Conservation (phyloP, 1,284 basidiomycete genomes). For the Ustilago tritici region DNA sequence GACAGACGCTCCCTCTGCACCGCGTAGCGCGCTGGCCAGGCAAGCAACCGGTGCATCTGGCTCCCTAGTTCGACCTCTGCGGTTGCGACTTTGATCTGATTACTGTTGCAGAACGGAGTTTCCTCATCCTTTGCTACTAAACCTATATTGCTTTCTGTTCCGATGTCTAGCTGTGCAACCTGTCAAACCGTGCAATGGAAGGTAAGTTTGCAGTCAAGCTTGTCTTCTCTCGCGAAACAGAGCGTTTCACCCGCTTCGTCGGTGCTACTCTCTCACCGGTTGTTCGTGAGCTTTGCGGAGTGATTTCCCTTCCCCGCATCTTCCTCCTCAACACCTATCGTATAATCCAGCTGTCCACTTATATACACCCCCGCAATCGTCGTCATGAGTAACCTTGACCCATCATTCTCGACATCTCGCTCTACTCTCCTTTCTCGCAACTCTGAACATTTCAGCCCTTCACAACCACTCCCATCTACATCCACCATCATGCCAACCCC, state of each 20-base stretch:
- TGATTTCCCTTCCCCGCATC: not conserved
- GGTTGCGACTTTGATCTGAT: not conserved
- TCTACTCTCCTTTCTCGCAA: not conserved
- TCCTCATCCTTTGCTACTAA: not conserved
- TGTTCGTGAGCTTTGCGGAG: not conserved
- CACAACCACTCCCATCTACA: not conserved
- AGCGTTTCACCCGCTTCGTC: not conserved
- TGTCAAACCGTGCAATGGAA: not conserved
- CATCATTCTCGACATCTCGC: not conserved
- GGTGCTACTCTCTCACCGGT: not conserved
- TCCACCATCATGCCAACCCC: not conserved
- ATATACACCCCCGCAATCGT: not conserved
- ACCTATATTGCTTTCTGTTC: not conserved
- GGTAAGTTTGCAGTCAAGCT: not conserved
- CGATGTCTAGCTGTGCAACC: not conserved
- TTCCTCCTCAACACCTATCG: not conserved
- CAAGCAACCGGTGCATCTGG: not conserved
- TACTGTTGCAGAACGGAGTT: not conserved
- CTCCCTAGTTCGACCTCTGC: not conserved
- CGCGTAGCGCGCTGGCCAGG: constrained; percentile 1
- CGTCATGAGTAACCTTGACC: not conserved
- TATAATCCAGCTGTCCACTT: not conserved
- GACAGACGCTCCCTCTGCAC: not conserved
- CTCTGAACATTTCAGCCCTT: not conserved
- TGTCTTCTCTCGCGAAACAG: not conserved